Evolutionary conservation across 169 alveolate genomes (phyloP).

Genomic region (Eimeria maxima): DNA sequence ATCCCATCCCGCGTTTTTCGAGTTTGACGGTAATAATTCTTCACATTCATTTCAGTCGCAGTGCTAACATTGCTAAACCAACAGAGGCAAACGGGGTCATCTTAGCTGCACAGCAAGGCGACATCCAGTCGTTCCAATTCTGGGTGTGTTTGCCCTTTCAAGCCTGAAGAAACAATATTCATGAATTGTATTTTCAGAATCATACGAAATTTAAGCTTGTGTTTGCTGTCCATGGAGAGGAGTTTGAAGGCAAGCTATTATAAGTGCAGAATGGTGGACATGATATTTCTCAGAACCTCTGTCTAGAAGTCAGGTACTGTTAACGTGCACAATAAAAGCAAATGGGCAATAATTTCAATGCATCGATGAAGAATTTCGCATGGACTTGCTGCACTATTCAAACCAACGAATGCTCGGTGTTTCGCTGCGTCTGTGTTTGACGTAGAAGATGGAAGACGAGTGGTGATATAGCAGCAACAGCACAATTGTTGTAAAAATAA

Average conservation of each 20-base stretch:
- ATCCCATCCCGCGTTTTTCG: conserved; percentile 83
- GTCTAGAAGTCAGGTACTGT: conserved; percentile 78
- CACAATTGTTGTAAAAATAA: neutral
- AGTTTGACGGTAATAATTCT: conserved; percentile 69
- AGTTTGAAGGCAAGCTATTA: conserved; percentile 73
- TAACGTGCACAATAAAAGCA: neutral
- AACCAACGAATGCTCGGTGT: conserved; percentile 70
- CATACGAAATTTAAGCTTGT: conserved; percentile 69
- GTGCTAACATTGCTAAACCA: neutral
- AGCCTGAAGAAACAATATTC: neutral
- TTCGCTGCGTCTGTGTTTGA: conserved; percentile 81
- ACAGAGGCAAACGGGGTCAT: conserved; percentile 82
- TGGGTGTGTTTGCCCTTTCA: conserved; percentile 48
- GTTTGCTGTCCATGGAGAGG: conserved; percentile 81
- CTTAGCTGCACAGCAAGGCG: conserved; percentile 83
- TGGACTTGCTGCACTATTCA: conserved; percentile 80
- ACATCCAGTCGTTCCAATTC: conserved; percentile 75
- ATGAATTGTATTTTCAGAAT: neutral
- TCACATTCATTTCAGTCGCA: neutral
- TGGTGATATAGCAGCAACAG: neutral
- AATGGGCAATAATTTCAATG: neutral
- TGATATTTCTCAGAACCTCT: neutral
- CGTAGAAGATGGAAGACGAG: conserved; percentile 80
- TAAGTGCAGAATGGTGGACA: neutral
- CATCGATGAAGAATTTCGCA: conserved; percentile 76